Evolutionary conservation across 208 protist genomes (phyloP), one percentile per base, ranked within the genome.

Genomic region (Crithidia brevicula): DNA sequence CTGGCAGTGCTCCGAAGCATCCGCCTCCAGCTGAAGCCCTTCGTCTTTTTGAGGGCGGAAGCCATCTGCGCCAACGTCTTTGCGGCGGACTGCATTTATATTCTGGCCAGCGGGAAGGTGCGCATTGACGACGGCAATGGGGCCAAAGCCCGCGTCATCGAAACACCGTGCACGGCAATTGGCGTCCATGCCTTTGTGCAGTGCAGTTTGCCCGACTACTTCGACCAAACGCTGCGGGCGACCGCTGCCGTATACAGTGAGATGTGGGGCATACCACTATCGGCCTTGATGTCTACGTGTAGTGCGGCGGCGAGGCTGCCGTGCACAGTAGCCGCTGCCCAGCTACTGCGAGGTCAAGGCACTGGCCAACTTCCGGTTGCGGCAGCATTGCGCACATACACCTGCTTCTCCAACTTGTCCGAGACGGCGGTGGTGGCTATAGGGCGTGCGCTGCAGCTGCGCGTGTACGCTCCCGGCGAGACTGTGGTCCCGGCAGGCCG

Each of bases 1-100:
- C 27, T 36, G 23, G 27, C 59, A 11, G 72, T 77, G 7, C 66
- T 83, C 36, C 70, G 56, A 51, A 57, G 72, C 1, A 45, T 86
- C 23, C 74, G 83, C 70, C 58, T 82, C 15, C 78, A 83, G 50
- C 62, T 92, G 15, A 61, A 62, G 31, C 86, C 89, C 15, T 38
- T 53, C 16, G 80, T 92, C 20, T 81, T 85, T 47, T 66, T 65
- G 42, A 54, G 50, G 8, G 57, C 60, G 5, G 89, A 95, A 43
- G 13, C 68, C 9, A 62, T 95, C 25, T 89, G 83, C 68, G 49
- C n/a, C 22, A 74, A 95, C 52, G 67, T 89, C n/a, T 87, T 85
- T 36, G 70, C 47, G 4, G 74, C 89, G 16, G 78, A 91, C 33
- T 74, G 36, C 15, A 51, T 95, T 9, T 88, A 74, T 60, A 86